A percentile compares a stretch with the other conserved stretches of the same genome.
Conservation (phyloP, 1,284 basidiomycete genomes). For the Melampsora occidentalis region DNA sequence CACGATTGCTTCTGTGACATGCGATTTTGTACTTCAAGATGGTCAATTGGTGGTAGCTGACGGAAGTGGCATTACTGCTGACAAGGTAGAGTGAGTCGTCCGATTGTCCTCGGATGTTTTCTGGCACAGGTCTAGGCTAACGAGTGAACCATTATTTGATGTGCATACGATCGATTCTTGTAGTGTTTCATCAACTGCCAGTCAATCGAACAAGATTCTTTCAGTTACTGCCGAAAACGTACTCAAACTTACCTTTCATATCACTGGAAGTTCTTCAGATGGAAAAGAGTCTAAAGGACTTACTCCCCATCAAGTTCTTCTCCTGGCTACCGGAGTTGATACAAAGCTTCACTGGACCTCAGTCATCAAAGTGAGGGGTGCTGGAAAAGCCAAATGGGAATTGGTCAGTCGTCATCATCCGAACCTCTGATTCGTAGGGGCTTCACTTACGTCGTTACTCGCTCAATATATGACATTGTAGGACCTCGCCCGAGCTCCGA, state of each 20-base stretch:
- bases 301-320: constrained; percentile 34
- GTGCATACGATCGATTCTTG: too few relatives aligned
- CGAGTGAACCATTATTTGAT: too few relatives aligned
- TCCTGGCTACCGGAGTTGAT: constrained; percentile 40
- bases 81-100: not conserved
- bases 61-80: not conserved
- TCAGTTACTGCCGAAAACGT: constrained; percentile 6
- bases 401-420: constrained; percentile 28
- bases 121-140: too few relatives aligned
- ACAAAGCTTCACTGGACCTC: constrained; percentile 34
- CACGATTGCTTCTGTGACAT: not conserved
- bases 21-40: constrained; percentile 1
- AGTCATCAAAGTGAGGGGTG: constrained; percentile 30
- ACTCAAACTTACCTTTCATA: constrained; percentile 32
- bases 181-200: constrained; percentile 6
- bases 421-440: not conserved
- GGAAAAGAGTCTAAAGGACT: not conserved
- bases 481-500: constrained; percentile 37
- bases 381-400: constrained; percentile 43
- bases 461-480: not conserved
- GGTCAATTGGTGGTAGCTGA: not conserved
- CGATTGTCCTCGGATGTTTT: not conserved
- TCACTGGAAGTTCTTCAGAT: constrained; percentile 17
- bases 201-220: not conserved
- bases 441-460: not conserved